Evolutionary conservation across 1,139 yeast genomes (phyloP).

Genomic region (Hyphopichia khmerensis): DNA sequence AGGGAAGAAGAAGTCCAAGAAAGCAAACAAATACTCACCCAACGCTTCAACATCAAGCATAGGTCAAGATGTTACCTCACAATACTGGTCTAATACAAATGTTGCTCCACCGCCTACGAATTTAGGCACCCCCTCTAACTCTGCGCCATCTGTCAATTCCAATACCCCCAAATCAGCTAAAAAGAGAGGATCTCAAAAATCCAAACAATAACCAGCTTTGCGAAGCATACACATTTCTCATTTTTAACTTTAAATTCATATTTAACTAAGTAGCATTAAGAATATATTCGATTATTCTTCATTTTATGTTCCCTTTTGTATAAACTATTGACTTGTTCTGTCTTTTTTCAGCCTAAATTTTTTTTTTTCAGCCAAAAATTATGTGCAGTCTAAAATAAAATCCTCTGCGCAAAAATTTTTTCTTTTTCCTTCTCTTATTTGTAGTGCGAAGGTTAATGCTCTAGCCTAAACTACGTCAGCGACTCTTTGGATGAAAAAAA

Average conservation of each 20-base stretch:
- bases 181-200: conserved; percentile 20
- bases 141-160: conserved; percentile 6
- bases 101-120: conserved; percentile 4
- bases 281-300: too few relatives aligned
- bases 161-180: conserved; percentile 12
- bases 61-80: conserved; percentile 9
- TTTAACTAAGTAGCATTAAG: too few relatives aligned
- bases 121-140: conserved; percentile 5
- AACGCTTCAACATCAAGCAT: conserved; percentile 10
- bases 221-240: too few relatives aligned
- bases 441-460: conserved; percentile 1
- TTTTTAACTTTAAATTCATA: too few relatives aligned
- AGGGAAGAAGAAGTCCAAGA: conserved; percentile 25
- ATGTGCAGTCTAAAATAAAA: neutral
- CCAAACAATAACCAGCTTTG: conserved; percentile 8
- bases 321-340: too few relatives aligned
- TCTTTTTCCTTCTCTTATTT: neutral
- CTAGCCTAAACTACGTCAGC: conserved; percentile 3
- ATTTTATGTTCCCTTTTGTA: neutral
- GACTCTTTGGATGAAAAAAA: neutral
- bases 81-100: conserved; percentile 8
- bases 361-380: neutral
- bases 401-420: neutral
- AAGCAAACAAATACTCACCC: conserved; percentile 14
- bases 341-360: neutral